phyloP scores from a whole-genome alignment of 2,329 filamentous ascomycete genomes.

The Exophiala sp. region DNA sequence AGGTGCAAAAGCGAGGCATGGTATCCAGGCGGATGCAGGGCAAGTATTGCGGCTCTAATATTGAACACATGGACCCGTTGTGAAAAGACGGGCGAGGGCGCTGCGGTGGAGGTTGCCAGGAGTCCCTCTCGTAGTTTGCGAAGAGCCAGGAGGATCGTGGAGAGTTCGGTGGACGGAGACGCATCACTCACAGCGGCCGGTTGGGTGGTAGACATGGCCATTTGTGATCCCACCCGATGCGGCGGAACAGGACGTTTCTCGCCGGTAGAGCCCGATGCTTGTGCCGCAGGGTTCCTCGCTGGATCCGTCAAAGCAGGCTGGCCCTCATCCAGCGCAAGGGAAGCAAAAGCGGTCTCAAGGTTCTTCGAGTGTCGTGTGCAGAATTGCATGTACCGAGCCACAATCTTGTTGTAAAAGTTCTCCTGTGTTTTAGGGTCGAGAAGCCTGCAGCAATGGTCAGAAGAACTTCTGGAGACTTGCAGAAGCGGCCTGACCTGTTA shows the following conservation, averaged over 20 bases:
- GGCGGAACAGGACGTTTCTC: not conserved
- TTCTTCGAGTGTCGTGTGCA: slow-evolving; percentile 70
- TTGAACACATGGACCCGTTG: slow-evolving; percentile 89
- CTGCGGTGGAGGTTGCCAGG: slow-evolving; percentile 61
- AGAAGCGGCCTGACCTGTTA: slow-evolving; percentile 52
- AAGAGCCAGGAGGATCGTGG: slow-evolving; percentile 72
- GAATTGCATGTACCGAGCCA: slow-evolving; percentile 83
- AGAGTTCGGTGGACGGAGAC: slow-evolving; percentile 56
- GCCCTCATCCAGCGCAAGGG: slow-evolving; percentile 45
- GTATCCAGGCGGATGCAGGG: slow-evolving; percentile 79
- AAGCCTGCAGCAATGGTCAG: slow-evolving; percentile 48
- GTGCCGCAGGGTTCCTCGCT: slow-evolving; percentile 36
- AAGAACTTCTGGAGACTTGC: not conserved
- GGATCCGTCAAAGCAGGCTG: slow-evolving; percentile 35
- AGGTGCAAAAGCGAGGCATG: slow-evolving; percentile 79
- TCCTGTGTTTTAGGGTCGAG: slow-evolving; percentile 74
- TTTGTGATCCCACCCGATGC: not conserved
- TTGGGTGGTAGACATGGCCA: too few relatives aligned
- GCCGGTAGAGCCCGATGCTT: slow-evolving; percentile 4
- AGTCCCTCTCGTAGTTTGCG: slow-evolving; percentile 89
- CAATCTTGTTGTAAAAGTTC: slow-evolving; percentile 77
- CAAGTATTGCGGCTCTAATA: slow-evolving; percentile 74
- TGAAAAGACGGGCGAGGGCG: slow-evolving; percentile 67
- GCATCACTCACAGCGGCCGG: slow-evolving; percentile 19
- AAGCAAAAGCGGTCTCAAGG: slow-evolving; percentile 68